Conservation (phyloP, 1,139 yeast genomes). For the Protomyces inouyei region DNA sequence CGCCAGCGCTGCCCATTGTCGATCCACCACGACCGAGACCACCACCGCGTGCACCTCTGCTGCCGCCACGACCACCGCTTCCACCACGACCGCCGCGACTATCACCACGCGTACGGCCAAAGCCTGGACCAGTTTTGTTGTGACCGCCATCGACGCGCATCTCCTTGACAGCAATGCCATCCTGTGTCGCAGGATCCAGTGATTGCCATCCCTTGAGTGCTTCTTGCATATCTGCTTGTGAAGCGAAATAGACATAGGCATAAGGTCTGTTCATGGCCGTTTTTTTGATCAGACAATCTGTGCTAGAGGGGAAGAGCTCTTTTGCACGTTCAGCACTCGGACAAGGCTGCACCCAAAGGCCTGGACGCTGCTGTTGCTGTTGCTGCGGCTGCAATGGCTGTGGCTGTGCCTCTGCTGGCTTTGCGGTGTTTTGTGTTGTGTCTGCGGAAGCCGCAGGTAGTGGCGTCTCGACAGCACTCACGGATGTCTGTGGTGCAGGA, state of each 20-base stretch:
- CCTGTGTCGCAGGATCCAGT: conserved; percentile 5
- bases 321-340: conserved; percentile 39
- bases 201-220: conserved; percentile 31
- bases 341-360: conserved; percentile 43
- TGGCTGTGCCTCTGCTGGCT: background rate
- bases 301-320: conserved; percentile 36
- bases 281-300: conserved; percentile 34
- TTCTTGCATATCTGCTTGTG: conserved; percentile 38
- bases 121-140: background rate
- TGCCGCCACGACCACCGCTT: conserved; percentile 24
- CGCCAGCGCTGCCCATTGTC: background rate
- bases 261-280: conserved; percentile 38
- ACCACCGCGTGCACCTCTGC: conserved; percentile 1
- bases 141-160: conserved; percentile 10
- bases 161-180: conserved; percentile 19
- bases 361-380: conserved; percentile 34
- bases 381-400: conserved; percentile 17
- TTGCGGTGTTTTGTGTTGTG: background rate
- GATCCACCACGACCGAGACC: background rate
- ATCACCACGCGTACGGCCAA: conserved; percentile 16
- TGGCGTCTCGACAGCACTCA: background rate
- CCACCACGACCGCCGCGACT: conserved; percentile 20
- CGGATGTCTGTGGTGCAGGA: background rate
- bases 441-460: background rate
- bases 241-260: conserved; percentile 42